These are phyloP conservation scores for Penicillium ochrochloron DNA, from an alignment of 495 filamentous ascomycete genomes.

Conservation along the genomic window DNA sequence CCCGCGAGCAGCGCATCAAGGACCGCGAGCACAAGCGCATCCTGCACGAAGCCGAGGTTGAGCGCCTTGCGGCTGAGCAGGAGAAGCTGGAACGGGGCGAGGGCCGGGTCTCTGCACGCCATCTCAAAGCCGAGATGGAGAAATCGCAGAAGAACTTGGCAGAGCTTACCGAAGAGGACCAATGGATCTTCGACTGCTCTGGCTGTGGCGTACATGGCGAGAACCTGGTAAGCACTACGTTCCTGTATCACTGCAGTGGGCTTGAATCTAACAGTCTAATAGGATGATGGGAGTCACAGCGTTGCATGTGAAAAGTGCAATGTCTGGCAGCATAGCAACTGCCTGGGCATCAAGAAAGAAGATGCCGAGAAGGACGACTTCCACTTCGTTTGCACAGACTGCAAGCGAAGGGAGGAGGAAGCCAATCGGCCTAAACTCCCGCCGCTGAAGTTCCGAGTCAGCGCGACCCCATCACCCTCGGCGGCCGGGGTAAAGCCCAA, in stretches of 20 bases:
- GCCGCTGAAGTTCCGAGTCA: constrained; percentile 68
- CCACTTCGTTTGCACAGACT: constrained; percentile 82
- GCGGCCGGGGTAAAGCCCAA: constrained; percentile 32
- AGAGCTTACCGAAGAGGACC: constrained; percentile 74
- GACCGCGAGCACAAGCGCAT: constrained; percentile 82
- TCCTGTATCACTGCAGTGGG: background rate
- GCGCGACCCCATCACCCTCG: constrained; percentile 55
- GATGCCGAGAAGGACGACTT: constrained; percentile 87
- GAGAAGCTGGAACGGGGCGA: constrained; percentile 65
- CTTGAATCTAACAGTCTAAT: constrained; percentile 18
- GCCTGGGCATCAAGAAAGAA: constrained; percentile 74
- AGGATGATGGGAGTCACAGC: constrained; percentile 91
- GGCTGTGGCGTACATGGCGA: constrained; percentile 87
- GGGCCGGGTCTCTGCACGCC: constrained; percentile 74
- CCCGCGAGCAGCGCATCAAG: constrained; percentile 79
- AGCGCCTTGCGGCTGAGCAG: constrained; percentile 76
- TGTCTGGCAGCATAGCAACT: constrained; percentile 95
- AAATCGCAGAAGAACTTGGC: constrained; percentile 72
- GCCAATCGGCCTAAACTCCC: constrained; percentile 68
- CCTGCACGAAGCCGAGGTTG: constrained; percentile 80
- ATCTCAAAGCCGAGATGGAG: constrained; percentile 77
- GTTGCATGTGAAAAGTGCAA: constrained; percentile 95
- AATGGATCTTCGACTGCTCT: constrained; percentile 93
- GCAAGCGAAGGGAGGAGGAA: constrained; percentile 68
- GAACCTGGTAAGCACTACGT: constrained; percentile 58